These are phyloP conservation scores for Leccinum broughii DNA, from an alignment of 768 basidiomycete genomes.

Conservation along the genomic window DNA sequence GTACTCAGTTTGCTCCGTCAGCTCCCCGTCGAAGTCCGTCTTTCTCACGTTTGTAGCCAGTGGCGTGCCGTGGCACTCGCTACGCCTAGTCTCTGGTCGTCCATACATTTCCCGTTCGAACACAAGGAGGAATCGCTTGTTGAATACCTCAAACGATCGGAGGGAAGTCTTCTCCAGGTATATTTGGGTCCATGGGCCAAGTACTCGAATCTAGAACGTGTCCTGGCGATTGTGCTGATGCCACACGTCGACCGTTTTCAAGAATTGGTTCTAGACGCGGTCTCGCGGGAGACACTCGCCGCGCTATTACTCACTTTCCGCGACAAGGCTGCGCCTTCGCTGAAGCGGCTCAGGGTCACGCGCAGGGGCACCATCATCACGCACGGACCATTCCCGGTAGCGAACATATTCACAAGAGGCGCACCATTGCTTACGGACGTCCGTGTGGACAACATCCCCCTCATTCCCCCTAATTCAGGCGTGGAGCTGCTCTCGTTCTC, in stretches of 20 bases:
- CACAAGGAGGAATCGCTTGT: slow-evolving; percentile 30
- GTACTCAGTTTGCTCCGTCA: slow-evolving; percentile 34
- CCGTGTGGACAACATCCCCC: slow-evolving; percentile 34
- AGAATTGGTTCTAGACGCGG: slow-evolving; percentile 31
- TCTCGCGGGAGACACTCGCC: slow-evolving; percentile 32
- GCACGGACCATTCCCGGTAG: slow-evolving; percentile 27
- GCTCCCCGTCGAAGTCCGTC: slow-evolving; percentile 33
- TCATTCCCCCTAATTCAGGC: slow-evolving; percentile 24
- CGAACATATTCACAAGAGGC: slow-evolving; percentile 30
- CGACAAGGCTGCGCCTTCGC: slow-evolving; percentile 27
- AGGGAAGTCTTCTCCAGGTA: slow-evolving; percentile 31
- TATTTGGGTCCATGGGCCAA: slow-evolving; percentile 36
- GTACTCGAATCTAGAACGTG: slow-evolving; percentile 29
- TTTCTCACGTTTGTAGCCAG: slow-evolving; percentile 36
- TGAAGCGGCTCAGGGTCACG: slow-evolving; percentile 30
- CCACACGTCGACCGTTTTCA: slow-evolving; percentile 33
- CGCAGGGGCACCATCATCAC: slow-evolving; percentile 31
- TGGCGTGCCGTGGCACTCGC: slow-evolving; percentile 39
- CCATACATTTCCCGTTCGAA: slow-evolving; percentile 33
- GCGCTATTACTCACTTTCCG: slow-evolving; percentile 25
- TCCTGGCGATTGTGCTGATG: slow-evolving; percentile 26
- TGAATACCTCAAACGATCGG: slow-evolving; percentile 36
- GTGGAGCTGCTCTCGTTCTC: slow-evolving; percentile 34
- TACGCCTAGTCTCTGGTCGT: slow-evolving; percentile 37
- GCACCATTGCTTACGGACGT: slow-evolving; percentile 34